These are phyloP conservation scores for Auriscalpium microsporum DNA, from an alignment of 768 basidiomycete species.

Conservation along the genomic window DNA sequence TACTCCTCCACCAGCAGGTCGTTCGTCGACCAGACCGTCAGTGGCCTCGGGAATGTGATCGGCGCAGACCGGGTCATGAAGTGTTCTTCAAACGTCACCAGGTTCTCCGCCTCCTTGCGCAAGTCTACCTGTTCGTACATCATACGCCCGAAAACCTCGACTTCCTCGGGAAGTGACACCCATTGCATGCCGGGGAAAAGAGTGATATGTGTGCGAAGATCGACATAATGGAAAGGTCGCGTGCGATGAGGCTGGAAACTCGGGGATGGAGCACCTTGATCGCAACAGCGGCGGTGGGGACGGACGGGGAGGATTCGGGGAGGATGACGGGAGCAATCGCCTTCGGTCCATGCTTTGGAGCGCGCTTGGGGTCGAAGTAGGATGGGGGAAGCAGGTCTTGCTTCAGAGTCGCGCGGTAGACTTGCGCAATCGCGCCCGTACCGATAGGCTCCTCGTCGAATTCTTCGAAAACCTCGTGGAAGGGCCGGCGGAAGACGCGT, in stretches of 20 bases:
- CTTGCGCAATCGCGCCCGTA: slow-evolving; percentile 98
- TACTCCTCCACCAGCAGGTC: slow-evolving; percentile 89
- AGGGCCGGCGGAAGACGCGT: slow-evolving; percentile 71
- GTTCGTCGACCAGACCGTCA: slow-evolving; percentile 70
- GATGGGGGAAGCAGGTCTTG: slow-evolving; percentile 78
- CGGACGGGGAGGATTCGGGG: slow-evolving; percentile 53
- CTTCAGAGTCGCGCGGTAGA: slow-evolving; percentile 83
- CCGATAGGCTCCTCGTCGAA: slow-evolving; percentile 87
- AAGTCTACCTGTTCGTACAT: slow-evolving; percentile 94
- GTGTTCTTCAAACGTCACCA: slow-evolving; percentile 77
- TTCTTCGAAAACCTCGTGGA: slow-evolving; percentile 84
- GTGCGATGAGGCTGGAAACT: slow-evolving; percentile 70
- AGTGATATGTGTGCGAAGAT: slow-evolving; percentile 80
- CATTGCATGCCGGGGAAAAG: slow-evolving; percentile 90
- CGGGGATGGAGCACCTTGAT: slow-evolving; percentile 93
- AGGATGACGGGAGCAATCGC: slow-evolving; percentile 42
- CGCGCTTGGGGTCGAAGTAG: slow-evolving; percentile 70
- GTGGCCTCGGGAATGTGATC: slow-evolving; percentile 84
- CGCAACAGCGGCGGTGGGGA: slow-evolving; percentile 83
- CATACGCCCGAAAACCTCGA: slow-evolving; percentile 89
- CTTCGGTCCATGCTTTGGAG: slow-evolving; percentile 35
- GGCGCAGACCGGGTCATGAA: slow-evolving; percentile 73
- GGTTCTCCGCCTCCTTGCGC: slow-evolving; percentile 81
- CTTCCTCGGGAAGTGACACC: slow-evolving; percentile 94
- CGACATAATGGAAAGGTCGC: slow-evolving; percentile 92